Conservation (phyloP, 352 stramenopile species). For the Phytophthora brassicae region DNA sequence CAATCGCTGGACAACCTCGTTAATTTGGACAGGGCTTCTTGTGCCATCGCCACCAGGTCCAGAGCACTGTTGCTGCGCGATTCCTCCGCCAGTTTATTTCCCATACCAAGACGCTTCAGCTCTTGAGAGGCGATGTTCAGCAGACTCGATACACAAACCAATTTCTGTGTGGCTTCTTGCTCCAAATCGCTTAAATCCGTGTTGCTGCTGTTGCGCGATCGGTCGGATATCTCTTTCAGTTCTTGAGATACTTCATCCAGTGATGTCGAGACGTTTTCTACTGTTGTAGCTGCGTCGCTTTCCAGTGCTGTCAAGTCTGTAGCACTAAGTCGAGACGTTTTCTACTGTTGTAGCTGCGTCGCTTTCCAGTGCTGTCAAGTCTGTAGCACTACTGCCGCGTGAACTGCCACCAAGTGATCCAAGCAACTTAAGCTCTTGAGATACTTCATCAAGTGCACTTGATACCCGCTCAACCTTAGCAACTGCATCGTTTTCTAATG, state of each 20-base stretch:
- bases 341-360: constrained; percentile 15
- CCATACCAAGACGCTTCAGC: constrained; percentile 45
- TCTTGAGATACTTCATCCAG: constrained; percentile 42
- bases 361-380: constrained; percentile 15
- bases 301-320: constrained; percentile 15
- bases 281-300: constrained; percentile 11
- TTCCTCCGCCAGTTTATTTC: constrained; percentile 13
- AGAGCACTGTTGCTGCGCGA: constrained; percentile 20
- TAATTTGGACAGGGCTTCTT: constrained; percentile 26
- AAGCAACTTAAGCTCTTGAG: constrained; percentile 41
- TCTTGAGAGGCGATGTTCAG: constrained; percentile 48
- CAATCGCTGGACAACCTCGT: constrained; percentile 11
- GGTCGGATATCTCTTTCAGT: constrained; percentile 36
- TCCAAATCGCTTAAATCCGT: constrained; percentile 17
- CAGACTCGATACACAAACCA: constrained; percentile 24
- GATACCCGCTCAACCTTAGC: constrained; percentile 21
- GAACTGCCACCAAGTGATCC: constrained; percentile 27
- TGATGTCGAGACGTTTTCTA: constrained; percentile 22
- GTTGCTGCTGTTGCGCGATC: constrained; percentile 18
- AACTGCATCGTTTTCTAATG: constrained; percentile 13
- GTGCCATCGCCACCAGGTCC: constrained; percentile 24
- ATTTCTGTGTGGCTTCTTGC: constrained; percentile 24
- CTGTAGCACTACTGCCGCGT: constrained; percentile 13
- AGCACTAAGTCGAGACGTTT: too few relatives aligned
- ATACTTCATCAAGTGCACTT: constrained; percentile 40